phyloP scores from a whole-genome alignment of 352 stramenopile species.

The Phytopythium boreale region DNA sequence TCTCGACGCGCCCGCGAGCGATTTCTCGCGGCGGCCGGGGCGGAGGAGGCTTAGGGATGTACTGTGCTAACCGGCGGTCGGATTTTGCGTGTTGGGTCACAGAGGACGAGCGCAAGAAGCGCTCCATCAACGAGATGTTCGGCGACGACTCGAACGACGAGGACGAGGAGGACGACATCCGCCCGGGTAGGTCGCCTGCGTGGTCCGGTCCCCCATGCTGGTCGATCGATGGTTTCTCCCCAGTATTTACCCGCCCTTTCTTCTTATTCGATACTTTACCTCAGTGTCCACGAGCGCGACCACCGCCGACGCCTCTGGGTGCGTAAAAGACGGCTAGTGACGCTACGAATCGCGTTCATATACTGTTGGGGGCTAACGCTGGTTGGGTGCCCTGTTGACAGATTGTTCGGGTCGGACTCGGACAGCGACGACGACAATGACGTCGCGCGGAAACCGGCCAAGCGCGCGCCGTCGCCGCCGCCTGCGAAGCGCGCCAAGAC shows the following conservation, averaged over 20 bases:
- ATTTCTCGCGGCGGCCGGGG: no score
- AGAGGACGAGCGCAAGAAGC: constrained; percentile 83
- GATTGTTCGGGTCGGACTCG: constrained; percentile 85
- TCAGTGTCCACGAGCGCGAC: constrained; percentile 35
- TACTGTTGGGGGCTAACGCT: background rate
- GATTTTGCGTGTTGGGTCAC: background rate
- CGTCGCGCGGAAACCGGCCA: constrained; percentile 21
- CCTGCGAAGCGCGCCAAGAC: constrained; percentile 49
- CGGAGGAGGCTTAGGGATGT: no score
- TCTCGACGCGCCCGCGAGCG: background rate
- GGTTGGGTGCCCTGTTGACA: constrained; percentile 11
- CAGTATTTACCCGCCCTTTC: constrained; percentile 1
- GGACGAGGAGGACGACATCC: constrained; percentile 56
- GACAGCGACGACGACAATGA: constrained; percentile 77
- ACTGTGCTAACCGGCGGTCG: background rate
- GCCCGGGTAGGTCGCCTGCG: constrained; percentile 24
- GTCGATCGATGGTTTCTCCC: background rate
- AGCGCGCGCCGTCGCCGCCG: constrained; percentile 41
- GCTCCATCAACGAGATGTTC: constrained; percentile 88
- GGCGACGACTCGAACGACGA: constrained; percentile 80
- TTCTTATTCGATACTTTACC: background rate
- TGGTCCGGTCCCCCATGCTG: background rate
- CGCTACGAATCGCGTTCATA: background rate
- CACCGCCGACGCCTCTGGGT: constrained; percentile 75
- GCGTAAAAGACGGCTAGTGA: background rate